phyloP scores from a whole-genome alignment of 768 basidiomycete species.

The Suillus ampliporus region DNA sequence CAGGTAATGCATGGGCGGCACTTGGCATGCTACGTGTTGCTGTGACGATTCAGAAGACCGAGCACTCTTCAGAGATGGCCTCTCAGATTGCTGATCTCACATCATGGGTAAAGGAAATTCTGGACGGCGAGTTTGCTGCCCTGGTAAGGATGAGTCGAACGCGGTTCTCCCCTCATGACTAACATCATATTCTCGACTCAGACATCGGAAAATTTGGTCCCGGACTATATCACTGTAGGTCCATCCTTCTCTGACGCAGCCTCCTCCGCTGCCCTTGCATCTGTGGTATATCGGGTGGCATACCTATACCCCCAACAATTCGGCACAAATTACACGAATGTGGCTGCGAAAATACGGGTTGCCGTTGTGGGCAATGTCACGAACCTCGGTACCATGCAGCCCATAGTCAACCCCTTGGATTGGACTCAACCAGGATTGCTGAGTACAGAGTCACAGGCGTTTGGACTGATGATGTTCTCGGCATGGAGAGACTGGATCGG shows the following conservation, averaged over 20 bases:
- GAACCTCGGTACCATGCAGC: constrained; percentile 41
- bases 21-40: constrained; percentile 46
- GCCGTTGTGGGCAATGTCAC: constrained; percentile 39
- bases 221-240: constrained; percentile 42
- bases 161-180: not conserved
- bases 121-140: constrained; percentile 57
- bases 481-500: constrained; percentile 25
- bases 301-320: constrained; percentile 37
- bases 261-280: constrained; percentile 35
- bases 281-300: constrained; percentile 31
- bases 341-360: constrained; percentile 37
- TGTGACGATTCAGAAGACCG: constrained; percentile 41
- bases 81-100: constrained; percentile 36
- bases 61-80: constrained; percentile 32
- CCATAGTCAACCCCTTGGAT: constrained; percentile 42
- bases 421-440: constrained; percentile 31
- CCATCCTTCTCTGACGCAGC: constrained; percentile 42
- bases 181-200: constrained; percentile 11
- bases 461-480: constrained; percentile 25
- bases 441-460: constrained; percentile 26
- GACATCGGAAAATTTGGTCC: constrained; percentile 38
- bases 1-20: constrained; percentile 48
- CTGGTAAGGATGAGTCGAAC: constrained; percentile 16
- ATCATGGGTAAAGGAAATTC: constrained; percentile 44
- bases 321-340: constrained; percentile 35